Base-by-base conservation (phyloP, 2,329 filamentous ascomycete genomes). In the Aspergillus japonicus region DNA sequence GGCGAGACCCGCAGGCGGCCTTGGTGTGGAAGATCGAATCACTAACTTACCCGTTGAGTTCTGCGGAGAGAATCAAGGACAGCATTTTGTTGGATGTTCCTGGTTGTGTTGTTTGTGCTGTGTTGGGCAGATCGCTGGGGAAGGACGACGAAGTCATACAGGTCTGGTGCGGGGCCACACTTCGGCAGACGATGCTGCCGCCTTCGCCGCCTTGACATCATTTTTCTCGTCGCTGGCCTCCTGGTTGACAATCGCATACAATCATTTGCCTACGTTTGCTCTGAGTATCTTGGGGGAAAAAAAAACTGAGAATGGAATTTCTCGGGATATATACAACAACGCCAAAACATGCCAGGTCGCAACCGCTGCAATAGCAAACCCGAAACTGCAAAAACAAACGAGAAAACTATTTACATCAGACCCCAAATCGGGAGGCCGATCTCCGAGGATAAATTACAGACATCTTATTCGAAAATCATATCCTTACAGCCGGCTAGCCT, bases 21-120 rank as follows among this genome's bases (percentile, higher is more conserved):
- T 29, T 29, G 6, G 26, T 29, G 26, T 29, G 26, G 26, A 29
- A 29, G 7, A 29, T 3, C 26, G 3, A 29, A 29, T 29, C 26
- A 29, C 3, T 29, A 8, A 67, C 69, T 67, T 67, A 77, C 75
- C 75, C 75, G 50, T 68, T 67, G 14, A 75, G 64, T 47, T 78
- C 75, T 50, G 76, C 76, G 29, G 71, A 71, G 14, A 78, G 68
- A 19, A 71, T 60, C 16, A 79, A 69, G 52, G 75, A 73, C 33
- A 78, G 71, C 77, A 79, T 79, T n/a, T 62, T 69, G 61, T 5
- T 24, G 29, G 24, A 42, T 61, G 29, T 11, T n/a, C 16, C 24
- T 52, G 35, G 33, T 14, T 29, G 35, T 44, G 44, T 12, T 51
- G 12, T 29, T 44, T 21, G 54, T 23, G 47, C 16, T 60, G 60